phyloP scores from a whole-genome alignment of 129 eudicot genomes.

The Calendula officinalis region DNA sequence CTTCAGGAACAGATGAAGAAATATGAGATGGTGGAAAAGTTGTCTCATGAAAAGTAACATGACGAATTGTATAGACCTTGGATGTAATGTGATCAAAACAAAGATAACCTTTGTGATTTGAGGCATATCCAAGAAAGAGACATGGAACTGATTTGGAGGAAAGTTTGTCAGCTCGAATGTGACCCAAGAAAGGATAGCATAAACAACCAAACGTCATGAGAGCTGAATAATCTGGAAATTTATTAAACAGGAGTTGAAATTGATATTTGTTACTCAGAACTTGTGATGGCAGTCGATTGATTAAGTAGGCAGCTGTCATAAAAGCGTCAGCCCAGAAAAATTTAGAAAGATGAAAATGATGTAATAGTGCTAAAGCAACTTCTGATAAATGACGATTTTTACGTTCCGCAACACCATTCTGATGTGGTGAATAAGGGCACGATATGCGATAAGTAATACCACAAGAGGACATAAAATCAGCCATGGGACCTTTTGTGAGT shows the following conservation, averaged over 20 bases:
- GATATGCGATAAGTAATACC: too few species aligned
- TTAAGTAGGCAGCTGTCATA: too few species aligned
- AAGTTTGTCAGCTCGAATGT: neutral
- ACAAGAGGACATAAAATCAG: neutral
- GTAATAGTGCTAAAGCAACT: too few species aligned
- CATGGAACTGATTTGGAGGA: neutral
- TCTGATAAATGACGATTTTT: neutral
- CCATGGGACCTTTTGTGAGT: too few species aligned
- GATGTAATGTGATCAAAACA: neutral
- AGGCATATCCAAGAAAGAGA: neutral
- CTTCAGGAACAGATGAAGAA: neutral
- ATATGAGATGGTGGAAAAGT: neutral
- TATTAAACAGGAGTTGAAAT: too few species aligned
- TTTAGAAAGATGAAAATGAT: neutral
- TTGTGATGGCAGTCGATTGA: neutral
- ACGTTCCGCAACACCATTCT: neutral
- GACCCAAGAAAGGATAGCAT: constrained; percentile 2
- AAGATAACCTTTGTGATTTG: neutral
- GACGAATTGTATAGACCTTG: neutral
- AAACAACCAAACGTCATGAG: neutral
- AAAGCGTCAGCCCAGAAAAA: neutral
- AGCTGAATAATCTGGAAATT: neutral
- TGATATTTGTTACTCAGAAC: neutral
- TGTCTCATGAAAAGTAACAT: too few species aligned
- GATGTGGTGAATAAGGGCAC: neutral